Percentiles rank a stretch among this genome's conserved stretches.
Conservation (phyloP, 768 basidiomycete genomes). For the Mycena haematopus region DNA sequence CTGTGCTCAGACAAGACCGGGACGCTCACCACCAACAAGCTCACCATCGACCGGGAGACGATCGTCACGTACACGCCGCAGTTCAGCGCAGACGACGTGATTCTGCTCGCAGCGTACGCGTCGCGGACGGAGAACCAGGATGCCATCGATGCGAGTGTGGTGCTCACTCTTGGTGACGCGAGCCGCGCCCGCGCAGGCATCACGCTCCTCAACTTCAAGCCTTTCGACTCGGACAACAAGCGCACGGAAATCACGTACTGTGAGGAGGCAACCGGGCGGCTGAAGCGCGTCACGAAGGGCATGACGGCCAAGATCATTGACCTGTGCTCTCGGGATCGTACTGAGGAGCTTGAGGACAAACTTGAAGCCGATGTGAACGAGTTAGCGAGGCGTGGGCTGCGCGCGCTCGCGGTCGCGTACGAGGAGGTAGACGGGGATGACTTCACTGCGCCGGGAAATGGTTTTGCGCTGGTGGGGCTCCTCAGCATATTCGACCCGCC, state of each 20-base stretch:
- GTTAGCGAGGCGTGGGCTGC: constrained; percentile 95
- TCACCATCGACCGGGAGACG: constrained; percentile 93
- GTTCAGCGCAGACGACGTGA: constrained; percentile 90
- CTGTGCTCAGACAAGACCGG: constrained; percentile 99
- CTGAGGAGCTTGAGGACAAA: constrained; percentile 84
- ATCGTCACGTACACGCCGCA: constrained; percentile 78
- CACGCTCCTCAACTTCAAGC: constrained; percentile 97
- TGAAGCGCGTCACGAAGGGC: constrained; percentile 99
- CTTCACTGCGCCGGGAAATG: constrained; percentile 86
- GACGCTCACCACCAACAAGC: constrained; percentile 98
- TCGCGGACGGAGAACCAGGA: constrained; percentile 99
- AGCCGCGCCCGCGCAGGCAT: constrained; percentile 86
- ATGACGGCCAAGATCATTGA: constrained; percentile 99
- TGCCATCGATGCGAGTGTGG: constrained; percentile 91
- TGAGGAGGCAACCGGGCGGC: constrained; percentile 85
- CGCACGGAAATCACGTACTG: constrained; percentile 98
- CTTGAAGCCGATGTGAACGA: constrained; percentile 97
- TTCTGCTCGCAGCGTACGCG: constrained; percentile 93
- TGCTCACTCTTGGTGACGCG: constrained; percentile 76
- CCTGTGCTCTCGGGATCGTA: constrained; percentile 96
- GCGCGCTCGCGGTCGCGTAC: constrained; percentile 93
- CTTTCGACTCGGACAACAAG: constrained; percentile 99
- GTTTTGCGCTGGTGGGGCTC: constrained; percentile 96
- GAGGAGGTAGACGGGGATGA: constrained; percentile 91
- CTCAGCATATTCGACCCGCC: constrained; percentile 98